These are phyloP conservation scores for Moesziomyces sp. DNA, from an alignment of 1,284 basidiomycete species.

Conservation along the genomic window DNA sequence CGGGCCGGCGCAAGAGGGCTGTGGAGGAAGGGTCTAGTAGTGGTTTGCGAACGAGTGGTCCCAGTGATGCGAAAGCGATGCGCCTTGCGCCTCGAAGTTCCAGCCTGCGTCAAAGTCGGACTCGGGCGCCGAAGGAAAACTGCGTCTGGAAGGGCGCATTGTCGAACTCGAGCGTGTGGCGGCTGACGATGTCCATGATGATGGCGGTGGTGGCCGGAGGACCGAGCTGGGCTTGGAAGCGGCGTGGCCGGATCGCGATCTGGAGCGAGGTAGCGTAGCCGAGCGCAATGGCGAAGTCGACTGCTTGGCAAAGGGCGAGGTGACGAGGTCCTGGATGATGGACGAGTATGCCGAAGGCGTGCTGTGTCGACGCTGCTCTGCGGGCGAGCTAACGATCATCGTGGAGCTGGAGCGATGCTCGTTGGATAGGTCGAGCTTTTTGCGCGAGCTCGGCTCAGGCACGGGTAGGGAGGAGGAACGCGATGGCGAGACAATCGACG, in stretches of 20 bases:
- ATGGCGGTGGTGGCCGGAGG: conserved; percentile 10
- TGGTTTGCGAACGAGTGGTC: background rate
- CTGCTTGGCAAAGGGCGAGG: conserved; percentile 18
- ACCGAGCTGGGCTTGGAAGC: background rate
- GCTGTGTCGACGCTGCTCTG: conserved; percentile 12
- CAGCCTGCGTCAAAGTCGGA: conserved; percentile 29
- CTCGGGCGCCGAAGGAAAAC: background rate
- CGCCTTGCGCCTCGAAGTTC: conserved; percentile 15
- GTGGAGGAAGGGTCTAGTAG: conserved; percentile 3
- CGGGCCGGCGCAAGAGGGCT: too few relatives aligned
- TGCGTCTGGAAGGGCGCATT: background rate
- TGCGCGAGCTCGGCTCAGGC: conserved; percentile 1
- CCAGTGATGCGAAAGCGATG: too few relatives aligned
- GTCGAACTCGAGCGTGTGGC: too few relatives aligned
- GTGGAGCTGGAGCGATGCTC: conserved; percentile 10
- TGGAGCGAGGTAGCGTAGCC: conserved; percentile 27
- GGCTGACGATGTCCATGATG: too few relatives aligned
- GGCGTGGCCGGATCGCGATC: conserved; percentile 5
- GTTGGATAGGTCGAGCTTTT: conserved; percentile 5
- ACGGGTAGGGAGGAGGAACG: conserved; percentile 28
- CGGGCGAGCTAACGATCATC: background rate
- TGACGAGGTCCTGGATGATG: conserved; percentile 33
- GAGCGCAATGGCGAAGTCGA: conserved; percentile 16
- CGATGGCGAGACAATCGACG: conserved; percentile 13
- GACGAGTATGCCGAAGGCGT: conserved; percentile 15